These are phyloP conservation scores for Hypoxylon sp. DNA, from an alignment of 2,329 filamentous ascomycete species.

Conservation along the genomic window DNA sequence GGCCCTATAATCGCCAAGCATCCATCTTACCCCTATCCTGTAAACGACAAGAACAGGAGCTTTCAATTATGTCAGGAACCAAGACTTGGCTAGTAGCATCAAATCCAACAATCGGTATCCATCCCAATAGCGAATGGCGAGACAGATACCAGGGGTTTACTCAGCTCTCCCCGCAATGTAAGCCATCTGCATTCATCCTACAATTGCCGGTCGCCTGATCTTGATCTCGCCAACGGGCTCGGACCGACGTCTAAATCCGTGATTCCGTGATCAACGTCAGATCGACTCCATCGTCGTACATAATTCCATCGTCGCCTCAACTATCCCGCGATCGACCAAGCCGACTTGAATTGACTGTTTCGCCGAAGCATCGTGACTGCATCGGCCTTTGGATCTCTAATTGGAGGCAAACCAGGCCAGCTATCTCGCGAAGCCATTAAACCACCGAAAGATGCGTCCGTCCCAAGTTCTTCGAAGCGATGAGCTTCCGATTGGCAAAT, in stretches of 20 bases:
- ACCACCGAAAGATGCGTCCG: conserved; percentile 21
- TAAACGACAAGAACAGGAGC: no score
- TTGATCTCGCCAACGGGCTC: neutral
- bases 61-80: no score
- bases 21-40: no score
- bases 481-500: conserved; percentile 31
- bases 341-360: no score
- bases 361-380: no score
- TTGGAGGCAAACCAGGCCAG: neutral
- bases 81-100: no score
- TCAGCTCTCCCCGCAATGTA: conserved; percentile 16
- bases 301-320: no score
- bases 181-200: conserved; percentile 9
- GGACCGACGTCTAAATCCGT: conserved; percentile 13
- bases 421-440: neutral
- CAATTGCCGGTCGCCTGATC: conserved; percentile 7
- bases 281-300: no score
- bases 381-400: neutral
- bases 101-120: no score
- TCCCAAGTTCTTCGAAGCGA: conserved; percentile 23
- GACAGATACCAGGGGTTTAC: conserved; percentile 2
- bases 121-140: no score
- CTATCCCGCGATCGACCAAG: no score
- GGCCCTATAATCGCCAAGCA: no score
- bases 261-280: neutral